Percentiles rank a stretch among this genome's conserved stretches.
These are phyloP conservation scores for Aspergillus phoenicis DNA, from an alignment of 2,329 filamentous ascomycete species.

Conservation along the genomic window DNA sequence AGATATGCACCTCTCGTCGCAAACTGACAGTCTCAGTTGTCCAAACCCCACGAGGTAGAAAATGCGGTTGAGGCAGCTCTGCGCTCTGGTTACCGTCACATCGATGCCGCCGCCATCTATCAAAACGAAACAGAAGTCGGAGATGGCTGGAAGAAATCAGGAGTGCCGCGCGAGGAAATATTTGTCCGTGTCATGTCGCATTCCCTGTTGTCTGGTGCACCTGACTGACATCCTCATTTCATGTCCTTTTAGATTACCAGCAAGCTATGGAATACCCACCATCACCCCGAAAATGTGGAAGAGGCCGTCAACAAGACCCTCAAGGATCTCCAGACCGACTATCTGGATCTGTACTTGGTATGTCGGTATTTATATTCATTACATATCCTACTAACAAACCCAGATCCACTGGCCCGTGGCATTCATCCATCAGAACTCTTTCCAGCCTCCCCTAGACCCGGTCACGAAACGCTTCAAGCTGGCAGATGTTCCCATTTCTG, in stretches of 20 bases:
- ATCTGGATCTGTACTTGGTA: slow-evolving; percentile 57
- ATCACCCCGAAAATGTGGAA: slow-evolving; percentile 54
- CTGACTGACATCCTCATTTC: not conserved
- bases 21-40: slow-evolving; percentile 25
- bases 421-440: slow-evolving; percentile 32
- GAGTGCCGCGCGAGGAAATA: slow-evolving; percentile 35
- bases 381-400: slow-evolving; percentile 2
- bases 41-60: slow-evolving; percentile 49
- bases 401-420: slow-evolving; percentile 41
- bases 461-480: slow-evolving; percentile 31
- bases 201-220: slow-evolving; percentile 15
- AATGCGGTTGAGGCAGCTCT: slow-evolving; percentile 52
- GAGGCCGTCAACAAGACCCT: slow-evolving; percentile 53
- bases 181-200: slow-evolving; percentile 28
- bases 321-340: slow-evolving; percentile 54
- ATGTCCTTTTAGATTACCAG: slow-evolving; percentile 50
- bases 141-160: slow-evolving; percentile 36
- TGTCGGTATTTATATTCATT: slow-evolving; percentile 31
- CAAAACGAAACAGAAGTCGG: slow-evolving; percentile 37
- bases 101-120: slow-evolving; percentile 51
- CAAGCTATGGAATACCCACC: slow-evolving; percentile 62
- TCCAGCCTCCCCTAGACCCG: slow-evolving; percentile 29
- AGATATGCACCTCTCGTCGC: not conserved
- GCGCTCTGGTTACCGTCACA: slow-evolving; percentile 40
- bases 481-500: slow-evolving; percentile 30